These are phyloP conservation scores for Capsella bursapastoris DNA, from an alignment of 345 rosid genomes.

Conservation along the genomic window DNA sequence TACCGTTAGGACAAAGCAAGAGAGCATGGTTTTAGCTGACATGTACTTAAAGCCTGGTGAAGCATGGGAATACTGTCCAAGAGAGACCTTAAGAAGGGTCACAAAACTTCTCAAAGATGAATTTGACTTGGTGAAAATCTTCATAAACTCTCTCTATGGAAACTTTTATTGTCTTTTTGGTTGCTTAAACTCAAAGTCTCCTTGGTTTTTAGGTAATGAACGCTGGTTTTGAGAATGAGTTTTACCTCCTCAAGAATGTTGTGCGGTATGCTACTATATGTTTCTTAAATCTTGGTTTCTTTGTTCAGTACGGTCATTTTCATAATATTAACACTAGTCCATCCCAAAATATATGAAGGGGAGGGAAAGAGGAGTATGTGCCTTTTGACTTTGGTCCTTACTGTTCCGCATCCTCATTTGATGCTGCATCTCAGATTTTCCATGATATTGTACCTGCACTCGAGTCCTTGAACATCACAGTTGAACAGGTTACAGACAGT, in stretches of 20 bases:
- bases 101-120: slow-evolving; percentile 76
- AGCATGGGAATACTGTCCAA: slow-evolving; percentile 97
- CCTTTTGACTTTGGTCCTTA: slow-evolving; percentile 77
- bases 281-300: background rate
- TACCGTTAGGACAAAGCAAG: slow-evolving; percentile 60
- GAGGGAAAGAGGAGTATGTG: slow-evolving; percentile 83
- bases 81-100: slow-evolving; percentile 77
- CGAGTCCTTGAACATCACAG: slow-evolving; percentile 64
- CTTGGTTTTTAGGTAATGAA: slow-evolving; percentile 65
- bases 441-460: slow-evolving; percentile 70
- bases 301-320: background rate
- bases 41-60: slow-evolving; percentile 83
- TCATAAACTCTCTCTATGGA: background rate
- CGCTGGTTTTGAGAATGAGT: slow-evolving; percentile 98
- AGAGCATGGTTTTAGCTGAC: slow-evolving; percentile 95
- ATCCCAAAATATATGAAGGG: slow-evolving; percentile 44
- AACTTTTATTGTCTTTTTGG: background rate
- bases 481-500: slow-evolving; percentile 71
- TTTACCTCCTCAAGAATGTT: slow-evolving; percentile 73
- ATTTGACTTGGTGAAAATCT: slow-evolving; percentile 71
- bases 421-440: slow-evolving; percentile 66
- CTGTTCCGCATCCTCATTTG: slow-evolving; percentile 78
- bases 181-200: slow-evolving; percentile 21
- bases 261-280: slow-evolving; percentile 49
- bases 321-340: background rate